A percentile compares a stretch with the other conserved stretches of the same genome.
phyloP scores from a whole-genome alignment of 805 yeast genomes.

The Candida dendrica region DNA sequence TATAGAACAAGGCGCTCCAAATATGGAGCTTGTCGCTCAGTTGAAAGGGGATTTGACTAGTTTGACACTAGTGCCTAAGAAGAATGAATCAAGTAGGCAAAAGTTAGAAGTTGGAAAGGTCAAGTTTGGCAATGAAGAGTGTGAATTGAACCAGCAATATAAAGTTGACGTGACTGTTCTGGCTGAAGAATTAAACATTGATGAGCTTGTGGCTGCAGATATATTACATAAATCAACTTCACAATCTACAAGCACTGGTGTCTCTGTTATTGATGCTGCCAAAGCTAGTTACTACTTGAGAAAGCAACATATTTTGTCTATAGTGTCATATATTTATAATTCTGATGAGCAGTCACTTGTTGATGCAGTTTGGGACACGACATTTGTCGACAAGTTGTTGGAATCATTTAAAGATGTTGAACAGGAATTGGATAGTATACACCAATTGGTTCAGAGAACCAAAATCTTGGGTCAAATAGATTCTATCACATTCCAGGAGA shows the following conservation, averaged over 20 bases:
- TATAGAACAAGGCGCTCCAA: slow-evolving; percentile 23
- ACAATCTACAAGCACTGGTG: slow-evolving; percentile 30
- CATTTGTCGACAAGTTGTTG: slow-evolving; percentile 37
- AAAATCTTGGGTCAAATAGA: slow-evolving; percentile 46
- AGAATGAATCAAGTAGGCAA: slow-evolving; percentile 40
- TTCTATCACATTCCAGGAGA: slow-evolving; percentile 37
- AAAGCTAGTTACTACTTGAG: slow-evolving; percentile 62
- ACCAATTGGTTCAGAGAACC: slow-evolving; percentile 43
- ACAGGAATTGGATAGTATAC: slow-evolving; percentile 43
- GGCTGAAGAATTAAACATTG: slow-evolving; percentile 63
- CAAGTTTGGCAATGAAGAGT: slow-evolving; percentile 46
- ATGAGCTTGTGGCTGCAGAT: slow-evolving; percentile 73
- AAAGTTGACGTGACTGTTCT: slow-evolving; percentile 48
- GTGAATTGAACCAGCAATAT: slow-evolving; percentile 59
- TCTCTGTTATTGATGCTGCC: slow-evolving; percentile 51
- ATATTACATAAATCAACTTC: slow-evolving; percentile 43
- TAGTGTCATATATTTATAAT: slow-evolving; percentile 36
- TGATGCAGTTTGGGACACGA: slow-evolving; percentile 12
- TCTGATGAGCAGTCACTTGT: slow-evolving; percentile 20
- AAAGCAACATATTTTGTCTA: slow-evolving; percentile 66
- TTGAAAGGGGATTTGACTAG: slow-evolving; percentile 38
- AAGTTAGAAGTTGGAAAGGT: slow-evolving; percentile 39
- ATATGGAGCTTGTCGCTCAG: slow-evolving; percentile 19
- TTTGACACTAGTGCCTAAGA: slow-evolving; percentile 35
- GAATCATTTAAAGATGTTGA: slow-evolving; percentile 55